Evolutionary conservation across 495 filamentous ascomycete genomes (phyloP), one percentile per base, ranked within the genome.

Genomic region (Hyaloscypha variabilis): DNA sequence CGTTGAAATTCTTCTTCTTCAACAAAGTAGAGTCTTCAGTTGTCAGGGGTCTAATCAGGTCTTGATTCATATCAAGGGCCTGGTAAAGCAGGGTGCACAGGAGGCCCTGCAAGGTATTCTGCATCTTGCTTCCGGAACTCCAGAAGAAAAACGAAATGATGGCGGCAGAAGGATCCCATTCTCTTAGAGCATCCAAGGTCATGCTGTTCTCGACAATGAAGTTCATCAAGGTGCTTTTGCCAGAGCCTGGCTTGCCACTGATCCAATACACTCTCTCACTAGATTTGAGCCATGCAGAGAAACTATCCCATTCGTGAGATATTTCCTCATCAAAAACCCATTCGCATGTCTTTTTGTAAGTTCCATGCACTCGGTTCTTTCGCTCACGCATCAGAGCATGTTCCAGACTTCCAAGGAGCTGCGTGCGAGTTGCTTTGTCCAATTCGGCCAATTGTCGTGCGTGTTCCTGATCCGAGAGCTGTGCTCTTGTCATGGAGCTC

Each of bases 191-290:
- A 10, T 63, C 21, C 25, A 3, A 6, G 21, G 71, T 74, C 13
- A 34, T n/a, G 0, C 36, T 8, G 42, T 75, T 57, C 24, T 69
- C 61, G 1, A 65, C 25, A 21, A 63, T 65, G 26, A 68, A 76
- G 28, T 75, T 77, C 75, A 76, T 78, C 17, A 79, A 67, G 6
- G 75, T 78, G 5, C 75, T 75, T 62, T 79, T 79, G 0, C 76
- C 76, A 3, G 65, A 73, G 3, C 77, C 77, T 1, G 74, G 58
- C 55, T 77, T 77, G 1, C 77, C 77, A 0, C 63, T 68, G 5
- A 79, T 31, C 75, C 75, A 78, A 51, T 72, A 75, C 4, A 75
- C 29, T 30, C 53, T 54, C 1, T 66, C n/a, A 4, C 58, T 65
- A 19, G 26, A 55, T 68, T 73, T 57, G 0, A 79, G 65, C 78